Conservation (phyloP, 352 stramenopile species). For the Discostella stelligera region DNA sequence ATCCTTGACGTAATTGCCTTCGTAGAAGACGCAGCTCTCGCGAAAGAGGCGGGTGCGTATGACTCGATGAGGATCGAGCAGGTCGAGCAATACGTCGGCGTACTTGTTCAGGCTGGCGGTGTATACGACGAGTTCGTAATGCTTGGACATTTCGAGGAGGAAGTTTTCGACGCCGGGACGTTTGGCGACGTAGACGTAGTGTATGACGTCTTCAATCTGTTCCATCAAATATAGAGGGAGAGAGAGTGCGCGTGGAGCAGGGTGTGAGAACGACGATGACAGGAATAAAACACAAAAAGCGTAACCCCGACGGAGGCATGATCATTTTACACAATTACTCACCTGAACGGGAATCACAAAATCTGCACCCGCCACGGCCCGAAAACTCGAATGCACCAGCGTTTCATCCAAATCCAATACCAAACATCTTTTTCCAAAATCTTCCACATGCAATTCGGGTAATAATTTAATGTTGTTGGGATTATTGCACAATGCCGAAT, state of each 20-base stretch:
- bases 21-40: conserved; percentile 93
- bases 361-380: conserved; percentile 89
- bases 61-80: conserved; percentile 89
- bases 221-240: conserved; percentile 48
- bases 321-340: conserved; percentile 18
- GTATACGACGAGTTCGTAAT: conserved; percentile 98
- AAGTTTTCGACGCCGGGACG: conserved; percentile 94
- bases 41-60: conserved; percentile 90
- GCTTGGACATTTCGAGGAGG: conserved; percentile 91
- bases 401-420: conserved; percentile 96
- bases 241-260: background rate
- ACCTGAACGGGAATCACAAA: conserved; percentile 98
- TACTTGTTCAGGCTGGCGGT: conserved; percentile 97
- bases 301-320: background rate
- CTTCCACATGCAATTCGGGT: conserved; percentile 59
- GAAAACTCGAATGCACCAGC: conserved; percentile 96
- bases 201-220: conserved; percentile 83
- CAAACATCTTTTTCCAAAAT: conserved; percentile 80
- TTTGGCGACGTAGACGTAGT: conserved; percentile 85
- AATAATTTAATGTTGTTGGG: conserved; percentile 59
- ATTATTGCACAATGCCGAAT: conserved; percentile 45
- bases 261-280: background rate
- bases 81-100: conserved; percentile 94
- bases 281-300: background rate
- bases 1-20: conserved; percentile 97